Base-by-base conservation (phyloP, 306 rosid species). In the Vigna mungo region DNA sequence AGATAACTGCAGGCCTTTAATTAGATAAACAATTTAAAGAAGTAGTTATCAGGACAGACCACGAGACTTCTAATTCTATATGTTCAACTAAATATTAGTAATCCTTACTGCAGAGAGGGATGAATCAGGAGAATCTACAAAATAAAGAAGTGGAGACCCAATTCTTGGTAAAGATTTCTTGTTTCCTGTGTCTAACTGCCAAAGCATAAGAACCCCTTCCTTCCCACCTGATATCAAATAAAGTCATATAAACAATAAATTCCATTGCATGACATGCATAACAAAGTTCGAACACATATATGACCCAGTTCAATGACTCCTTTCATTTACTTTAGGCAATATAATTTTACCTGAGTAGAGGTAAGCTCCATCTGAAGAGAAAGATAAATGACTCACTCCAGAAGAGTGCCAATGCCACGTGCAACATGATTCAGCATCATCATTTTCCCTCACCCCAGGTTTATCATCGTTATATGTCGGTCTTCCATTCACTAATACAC, bases 351-450 rank as follows among this genome's bases (percentile, higher is more conserved):
- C 99, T 84, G 97, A 95, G 88, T 87, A 92, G 56, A 95, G 72
- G 78, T 90, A 91, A 53, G 89, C 92, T 74, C 97, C 99, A 65
- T 95, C 99, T 8, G 92, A 85, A 72, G 97, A 86, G 78, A 95
- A 95, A 44, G 90, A 88, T 39, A 95, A 86, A 47, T 82, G 84
- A 70, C 67, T 87, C 43, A 95, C 95, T 77, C 78, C 87, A 43
- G 84, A 48, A 69, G 94, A 82, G 78, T 95, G 99, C 99, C 99
- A 95, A 81, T 95, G 99, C 97, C 97, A 84, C 14, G 92, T 91
- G 55, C 90, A 72, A 84, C 97, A 89, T 73, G 94, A 88, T 79
- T 92, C 90, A 74, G 97, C 97, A 86, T 95, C 92, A 52, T 92
- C 97, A 75, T 88, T 82, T 36, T 79, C 87, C 87, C 96, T 95